A percentile compares a stretch with the other conserved stretches of the same genome.
These are phyloP conservation scores for Corchorus capsularis DNA, from an alignment of 345 rosid genomes.

Conservation along the genomic window DNA sequence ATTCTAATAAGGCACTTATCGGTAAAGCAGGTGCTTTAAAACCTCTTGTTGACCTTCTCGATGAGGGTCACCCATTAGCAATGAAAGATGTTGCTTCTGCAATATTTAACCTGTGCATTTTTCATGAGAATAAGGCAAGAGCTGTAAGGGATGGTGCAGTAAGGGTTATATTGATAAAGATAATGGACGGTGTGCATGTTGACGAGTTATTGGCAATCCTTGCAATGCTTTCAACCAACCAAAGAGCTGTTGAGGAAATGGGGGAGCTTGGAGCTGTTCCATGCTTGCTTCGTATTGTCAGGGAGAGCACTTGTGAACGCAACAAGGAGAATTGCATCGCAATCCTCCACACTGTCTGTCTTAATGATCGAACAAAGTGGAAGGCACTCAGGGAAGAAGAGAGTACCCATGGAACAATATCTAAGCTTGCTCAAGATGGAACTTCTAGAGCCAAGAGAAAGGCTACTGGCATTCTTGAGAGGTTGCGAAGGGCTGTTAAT, in stretches of 20 bases:
- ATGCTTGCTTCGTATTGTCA: constrained; percentile 63
- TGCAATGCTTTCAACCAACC: constrained; percentile 79
- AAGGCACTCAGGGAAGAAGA: constrained; percentile 84
- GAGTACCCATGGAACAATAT: constrained; percentile 53
- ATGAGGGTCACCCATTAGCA: constrained; percentile 75
- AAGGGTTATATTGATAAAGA: constrained; percentile 64
- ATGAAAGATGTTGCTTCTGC: constrained; percentile 96
- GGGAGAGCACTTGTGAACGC: constrained; percentile 76
- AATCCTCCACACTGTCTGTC: constrained; percentile 67
- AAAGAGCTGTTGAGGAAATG: constrained; percentile 74
- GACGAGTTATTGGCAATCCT: constrained; percentile 87
- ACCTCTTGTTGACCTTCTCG: constrained; percentile 76
- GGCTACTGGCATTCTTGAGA: constrained; percentile 77
- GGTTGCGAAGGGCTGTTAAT: constrained; percentile 66
- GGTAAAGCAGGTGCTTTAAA: constrained; percentile 76
- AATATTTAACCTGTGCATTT: constrained; percentile 71
- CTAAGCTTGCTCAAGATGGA: constrained; percentile 78
- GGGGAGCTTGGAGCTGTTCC: constrained; percentile 70
- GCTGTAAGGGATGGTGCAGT: constrained; percentile 90
- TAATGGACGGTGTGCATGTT: constrained; percentile 57
- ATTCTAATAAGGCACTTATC: constrained; percentile 75
- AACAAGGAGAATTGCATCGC: constrained; percentile 91
- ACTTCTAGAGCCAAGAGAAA: constrained; percentile 95
- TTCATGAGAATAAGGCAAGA: constrained; percentile 78
- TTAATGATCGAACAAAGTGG: constrained; percentile 75